Evolutionary conservation across 768 basidiomycete genomes (phyloP), one percentile per base, ranked within the genome.

Genomic region (Mycena kentingensis): DNA sequence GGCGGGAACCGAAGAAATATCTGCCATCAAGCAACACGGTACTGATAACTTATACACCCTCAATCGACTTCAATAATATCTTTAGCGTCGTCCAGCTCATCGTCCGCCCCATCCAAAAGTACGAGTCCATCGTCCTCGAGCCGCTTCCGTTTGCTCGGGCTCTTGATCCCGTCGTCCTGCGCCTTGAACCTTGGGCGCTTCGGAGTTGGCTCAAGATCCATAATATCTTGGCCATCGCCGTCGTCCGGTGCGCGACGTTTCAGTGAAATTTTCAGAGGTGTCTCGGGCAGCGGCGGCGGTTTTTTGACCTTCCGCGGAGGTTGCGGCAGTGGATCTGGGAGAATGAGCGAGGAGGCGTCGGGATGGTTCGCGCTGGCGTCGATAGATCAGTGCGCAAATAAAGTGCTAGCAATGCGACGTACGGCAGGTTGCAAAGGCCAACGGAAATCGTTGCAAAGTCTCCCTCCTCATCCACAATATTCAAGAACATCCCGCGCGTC

Each of bases 401-500:
- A n/a, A 31, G 31, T 41, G 29, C 25, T 10, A 18, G 42, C 11
- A 31, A 48, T 18, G 27, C n/a, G 26, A 83, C 90, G 66, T 62
- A 93, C 90, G 90, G 85, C 49, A 91, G 74, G 22, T 72, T 69
- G 43, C 83, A 80, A 35, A 96, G 63, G 1, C 80, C 88, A 16
- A 95, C 76, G 6, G 84, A 77, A 25, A 96, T 79, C 2, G 87
- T 90, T 10, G 77, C 82, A 68, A 75, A 79, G 52, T 84, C 85
- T 5, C 82, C 89, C 26, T 95, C 91, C 62, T 97, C 94, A 66
- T 98, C 94, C 4, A 85, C 85, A 28, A 98, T 87, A 4, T 85
- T 84, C 63, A 98, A 64, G 72, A 97, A 96, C 71, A 87, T 94
- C 35, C 95, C 93, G 49, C 86, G 72, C 0, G 79, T 82, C 27